Evolutionary conservation across 2,329 filamentous ascomycete species (phyloP), one percentile per base, ranked within the genome.

Genomic region (Elsinoe ampelina): DNA sequence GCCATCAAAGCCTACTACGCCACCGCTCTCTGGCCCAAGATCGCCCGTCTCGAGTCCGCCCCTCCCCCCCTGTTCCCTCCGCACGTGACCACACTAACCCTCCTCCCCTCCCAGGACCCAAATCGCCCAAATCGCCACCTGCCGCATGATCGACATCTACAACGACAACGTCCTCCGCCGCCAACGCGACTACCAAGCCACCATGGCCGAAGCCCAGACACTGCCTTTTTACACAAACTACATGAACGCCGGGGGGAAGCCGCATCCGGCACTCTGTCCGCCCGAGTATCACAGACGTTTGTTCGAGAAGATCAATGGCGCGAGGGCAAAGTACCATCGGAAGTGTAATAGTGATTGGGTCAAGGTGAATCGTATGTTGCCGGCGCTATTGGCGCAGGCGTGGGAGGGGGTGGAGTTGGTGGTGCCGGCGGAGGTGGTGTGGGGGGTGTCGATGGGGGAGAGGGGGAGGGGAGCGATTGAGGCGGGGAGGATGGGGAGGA

Each of bases 291-390:
- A 22, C 3, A 2, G 5, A 15, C 19, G n/a, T 5, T 11, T 50
- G 26, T 34, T 8, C 15, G n/a, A n/a, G 12, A 13, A 15, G 26
- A 50, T 50, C 45, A 19, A 50, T 34, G 26, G 45, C 11, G 22
- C 45, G 7, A 50, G 17, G 13, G 7, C 26, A 2, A 35, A 10
- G 13, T 50, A 8, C 26, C 10, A 50, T 35, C 45, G 45, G 1
- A 50, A 35, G 32, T 34, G 26, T 17, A 50, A 50, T 30, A 50
- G 26, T 15, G 45, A 50, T 20, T 50, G 45, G 45, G 45, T 35
- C 26, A 34, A 34, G 45, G 26, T 34, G 5, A 34, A 35, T 15
- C 15, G 11, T 10, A 34, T 34, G 45, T 26, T 34, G 10, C 45
- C 45, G n/a, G 10, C 7, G 15, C 17, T 50, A 11, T 12, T 50